phyloP scores from a whole-genome alignment of 805 yeast species.

The Komagataella pastoris region DNA sequence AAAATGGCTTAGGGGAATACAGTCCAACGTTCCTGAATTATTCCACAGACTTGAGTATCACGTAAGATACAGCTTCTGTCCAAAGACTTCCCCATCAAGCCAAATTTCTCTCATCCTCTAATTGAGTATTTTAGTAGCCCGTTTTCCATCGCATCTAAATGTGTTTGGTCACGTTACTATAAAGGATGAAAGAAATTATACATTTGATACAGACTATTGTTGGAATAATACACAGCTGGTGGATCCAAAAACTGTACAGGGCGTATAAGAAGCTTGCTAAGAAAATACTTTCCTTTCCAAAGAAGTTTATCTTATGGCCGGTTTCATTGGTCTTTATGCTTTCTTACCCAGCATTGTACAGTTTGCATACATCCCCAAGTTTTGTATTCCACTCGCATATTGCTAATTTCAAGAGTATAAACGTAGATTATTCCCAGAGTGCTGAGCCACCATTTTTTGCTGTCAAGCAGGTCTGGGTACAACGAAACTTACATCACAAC shows the following conservation, averaged over 20 bases:
- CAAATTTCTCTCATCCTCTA: not conserved
- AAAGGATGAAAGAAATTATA: not conserved
- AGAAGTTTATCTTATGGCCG: slow-evolving; percentile 32
- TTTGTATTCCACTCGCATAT: slow-evolving; percentile 3
- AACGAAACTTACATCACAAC: slow-evolving; percentile 12
- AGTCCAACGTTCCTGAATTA: not conserved
- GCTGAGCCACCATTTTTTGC: slow-evolving; percentile 7
- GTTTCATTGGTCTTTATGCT: slow-evolving; percentile 29
- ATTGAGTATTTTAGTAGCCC: not conserved
- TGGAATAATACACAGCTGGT: not conserved
- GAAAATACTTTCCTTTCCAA: not conserved
- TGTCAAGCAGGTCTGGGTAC: slow-evolving; percentile 22
- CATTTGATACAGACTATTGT: not conserved
- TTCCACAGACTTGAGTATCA: not conserved
- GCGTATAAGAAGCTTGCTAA: not conserved
- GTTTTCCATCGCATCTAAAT: not conserved
- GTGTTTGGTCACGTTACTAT: not conserved
- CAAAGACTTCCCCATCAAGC: not conserved
- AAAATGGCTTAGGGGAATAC: not conserved
- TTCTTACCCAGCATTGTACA: slow-evolving; percentile 34
- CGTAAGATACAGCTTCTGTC: not conserved
- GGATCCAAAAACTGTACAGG: not conserved
- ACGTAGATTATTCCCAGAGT: slow-evolving; percentile 1
- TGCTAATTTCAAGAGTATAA: slow-evolving; percentile 8
- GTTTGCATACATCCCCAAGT: slow-evolving; percentile 16